Base-by-base conservation (phyloP, 257 asterid genomes). In the Plantago elongata region DNA sequence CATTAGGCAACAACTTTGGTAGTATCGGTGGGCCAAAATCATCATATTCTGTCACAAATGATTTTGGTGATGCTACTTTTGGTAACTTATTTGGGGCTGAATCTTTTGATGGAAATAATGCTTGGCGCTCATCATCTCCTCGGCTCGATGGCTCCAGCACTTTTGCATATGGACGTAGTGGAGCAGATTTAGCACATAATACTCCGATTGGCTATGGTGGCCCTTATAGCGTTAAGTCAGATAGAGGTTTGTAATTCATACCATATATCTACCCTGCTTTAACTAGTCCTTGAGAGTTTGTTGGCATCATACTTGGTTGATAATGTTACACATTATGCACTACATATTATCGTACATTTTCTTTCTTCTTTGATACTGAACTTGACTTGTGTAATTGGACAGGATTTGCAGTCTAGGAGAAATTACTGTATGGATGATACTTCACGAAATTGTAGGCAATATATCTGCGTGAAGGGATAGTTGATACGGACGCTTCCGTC, bases 381-480 rank as follows among this genome's bases (percentile, higher is more conserved):
- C 45, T 49, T 49, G 16, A 9, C 14, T 13, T 45, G 30, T 18
- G 1, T 62, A 61, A 34, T 65, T 16, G 60, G 69, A 52, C 87
- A 86, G 95, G 90, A 69, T 81, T 83, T 72, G 88, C 88, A 66
- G 85, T 86, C 61, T 83, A 85, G 84, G 83, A 72, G 52, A 71
- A 59, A 60, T 65, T 54, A 50, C 71, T 46, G 60, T 55, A 60
- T 62, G 69, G 84, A 61, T 22, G 27, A 22, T 68, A 71, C 72
- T 63, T 52, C 46, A 60, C 67, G 71, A 60, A 68, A 58, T 18
- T 45, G 77, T 72, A 72, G 80, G 72, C 55, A 60, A 58, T 64
- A 60, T 67, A 57, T 65, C 74, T 79, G 63, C 63, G 77, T 29
- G 62, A 76, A 72, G 72, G 42, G 67, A 55, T 72, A 66, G 62